A percentile compares a stretch with the other conserved stretches of the same genome.
Conservation (phyloP, 208 protist genomes). For the Leishmania tropica region DNA sequence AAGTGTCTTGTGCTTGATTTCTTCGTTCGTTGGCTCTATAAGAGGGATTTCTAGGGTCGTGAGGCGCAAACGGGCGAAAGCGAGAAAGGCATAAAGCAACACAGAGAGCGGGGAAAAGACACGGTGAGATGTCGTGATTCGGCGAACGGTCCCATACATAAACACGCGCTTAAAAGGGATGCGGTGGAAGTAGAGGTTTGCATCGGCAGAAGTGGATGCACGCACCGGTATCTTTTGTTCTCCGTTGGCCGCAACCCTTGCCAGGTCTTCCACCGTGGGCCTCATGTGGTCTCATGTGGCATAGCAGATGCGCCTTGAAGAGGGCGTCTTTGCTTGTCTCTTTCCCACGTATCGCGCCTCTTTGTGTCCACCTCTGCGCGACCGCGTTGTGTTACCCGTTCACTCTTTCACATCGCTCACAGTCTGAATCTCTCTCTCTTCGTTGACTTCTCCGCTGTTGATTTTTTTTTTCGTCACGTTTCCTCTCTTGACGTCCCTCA, state of each 20-base stretch:
- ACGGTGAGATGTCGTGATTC: not conserved
- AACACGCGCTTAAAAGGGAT: not conserved
- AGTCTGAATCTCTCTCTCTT: not conserved
- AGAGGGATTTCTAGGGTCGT: not conserved
- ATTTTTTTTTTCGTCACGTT: not conserved
- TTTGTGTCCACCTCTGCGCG: not conserved
- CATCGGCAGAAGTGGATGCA: not conserved
- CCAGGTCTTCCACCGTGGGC: not conserved
- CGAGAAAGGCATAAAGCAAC: not conserved
- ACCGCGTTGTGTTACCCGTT: not conserved
- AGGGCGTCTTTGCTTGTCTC: not conserved
- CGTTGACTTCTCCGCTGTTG: not conserved
- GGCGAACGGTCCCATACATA: not conserved
- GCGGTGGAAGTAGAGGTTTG: not conserved
- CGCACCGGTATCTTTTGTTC: not conserved
- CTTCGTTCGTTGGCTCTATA: not conserved
- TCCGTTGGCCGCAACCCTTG: not conserved
- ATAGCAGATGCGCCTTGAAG: not conserved
- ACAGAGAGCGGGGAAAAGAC: not conserved
- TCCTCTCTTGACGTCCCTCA: not conserved
- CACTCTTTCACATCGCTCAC: not conserved
- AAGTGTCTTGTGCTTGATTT: not conserved
- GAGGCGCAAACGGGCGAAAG: not conserved
- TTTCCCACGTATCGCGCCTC: not conserved
- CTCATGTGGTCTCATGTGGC: not conserved